Conservation (phyloP, 805 yeast species). For the Grigorovia transvaalensis region DNA sequence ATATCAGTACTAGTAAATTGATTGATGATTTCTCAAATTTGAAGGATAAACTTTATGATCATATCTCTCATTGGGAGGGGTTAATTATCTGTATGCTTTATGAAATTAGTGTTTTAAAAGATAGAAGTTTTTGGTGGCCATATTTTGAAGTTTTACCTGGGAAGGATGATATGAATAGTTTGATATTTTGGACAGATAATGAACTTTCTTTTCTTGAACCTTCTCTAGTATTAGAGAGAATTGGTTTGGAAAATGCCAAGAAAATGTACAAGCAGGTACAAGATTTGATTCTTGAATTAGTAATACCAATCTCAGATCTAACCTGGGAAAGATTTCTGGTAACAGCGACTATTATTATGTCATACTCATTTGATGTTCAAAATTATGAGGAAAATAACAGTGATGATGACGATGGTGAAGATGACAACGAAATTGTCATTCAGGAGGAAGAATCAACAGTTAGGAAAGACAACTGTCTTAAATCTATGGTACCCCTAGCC, state of each 20-base stretch:
- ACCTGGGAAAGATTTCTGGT: conserved; percentile 52
- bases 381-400: conserved; percentile 28
- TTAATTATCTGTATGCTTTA: conserved; percentile 58
- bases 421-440: conserved; percentile 6
- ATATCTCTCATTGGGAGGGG: conserved; percentile 62
- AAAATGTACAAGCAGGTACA: conserved; percentile 41
- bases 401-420: conserved; percentile 32
- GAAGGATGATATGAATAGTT: conserved; percentile 39
- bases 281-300: conserved; percentile 11
- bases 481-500: conserved; percentile 89
- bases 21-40: conserved; percentile 25
- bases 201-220: conserved; percentile 55
- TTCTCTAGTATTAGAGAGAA: conserved; percentile 54
- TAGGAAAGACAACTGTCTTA: conserved; percentile 36
- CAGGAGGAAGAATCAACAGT: conserved; percentile 13
- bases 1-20: conserved; percentile 48
- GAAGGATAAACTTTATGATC: conserved; percentile 29
- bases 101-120: conserved; percentile 40
- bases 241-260: conserved; percentile 62
- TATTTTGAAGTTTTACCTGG: conserved; percentile 67
- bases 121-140: conserved; percentile 49
- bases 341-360: conserved; percentile 73
- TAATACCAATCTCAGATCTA: conserved; percentile 18
- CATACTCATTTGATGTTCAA: conserved; percentile 84
- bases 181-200: conserved; percentile 69